Base-by-base conservation (phyloP, 2,329 filamentous ascomycete species). In the Rutstroemia sp. region DNA sequence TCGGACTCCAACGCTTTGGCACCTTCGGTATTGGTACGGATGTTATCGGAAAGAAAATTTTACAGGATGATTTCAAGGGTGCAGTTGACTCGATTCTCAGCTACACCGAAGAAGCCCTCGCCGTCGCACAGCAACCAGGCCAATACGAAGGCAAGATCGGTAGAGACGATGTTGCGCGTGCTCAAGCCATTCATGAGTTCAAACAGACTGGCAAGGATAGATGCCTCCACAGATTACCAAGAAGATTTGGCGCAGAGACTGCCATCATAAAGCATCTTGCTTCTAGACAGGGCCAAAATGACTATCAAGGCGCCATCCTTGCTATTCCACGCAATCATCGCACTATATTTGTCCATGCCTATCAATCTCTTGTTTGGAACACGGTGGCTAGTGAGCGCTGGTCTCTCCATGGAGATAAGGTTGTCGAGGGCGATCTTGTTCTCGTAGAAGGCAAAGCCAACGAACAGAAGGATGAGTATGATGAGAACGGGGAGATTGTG, bases 321-420 rank as follows among this genome's bases (percentile, higher is more conserved):
- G 79, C 81, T 54, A 92, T 99, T 60, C 88, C 87, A 23, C 81
- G 92, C 17, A 89, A 88, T 49, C 77, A 97, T 65, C 83, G 91
- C 45, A 82, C 90, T 57, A 96, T 99, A 88, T 99, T 97, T 69
- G 86, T 96, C 16, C 94, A 99, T 70, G 92, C 94, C 5, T 97
- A 96, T 72, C 94, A 99, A 71, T 95, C 89, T 5, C 81, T 91
- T 39, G 85, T 99, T 8, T 99, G 92, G 92, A 99, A 99, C 73
- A 82, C 84, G 63, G 88, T 84, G 12, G 89, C 84, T 1, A 90
- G 88, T 62, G 83, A 87, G 64, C 87, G 94, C 48, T 95, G 90
- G 87, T 81, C 84, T 44, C 74, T 82, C 2, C 87, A 87, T 68
- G 91, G 92, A 51, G 72, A 78, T 58, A 79, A 78, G 54, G 89